Conservation (phyloP, 2,329 filamentous ascomycete species). For the Ceratocystis diversiconidia region DNA sequence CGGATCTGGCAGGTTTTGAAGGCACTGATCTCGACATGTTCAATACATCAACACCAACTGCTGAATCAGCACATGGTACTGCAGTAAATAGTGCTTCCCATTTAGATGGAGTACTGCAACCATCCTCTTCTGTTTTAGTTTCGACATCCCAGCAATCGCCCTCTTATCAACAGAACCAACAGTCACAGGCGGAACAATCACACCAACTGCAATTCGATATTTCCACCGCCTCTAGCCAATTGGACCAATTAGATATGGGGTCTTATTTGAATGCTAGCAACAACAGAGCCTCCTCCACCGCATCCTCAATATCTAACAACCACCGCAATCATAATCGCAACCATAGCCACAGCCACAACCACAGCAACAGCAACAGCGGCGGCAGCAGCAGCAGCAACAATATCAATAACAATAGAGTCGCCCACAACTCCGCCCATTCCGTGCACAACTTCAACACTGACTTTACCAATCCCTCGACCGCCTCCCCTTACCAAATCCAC, state of each 20-base stretch:
- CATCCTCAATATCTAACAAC: neutral
- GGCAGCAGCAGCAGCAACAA: neutral
- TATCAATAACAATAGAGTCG: neutral
- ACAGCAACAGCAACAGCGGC: neutral
- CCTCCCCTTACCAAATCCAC: conserved; percentile 3
- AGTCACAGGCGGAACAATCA: neutral
- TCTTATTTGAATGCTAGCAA: neutral
- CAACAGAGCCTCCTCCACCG: neutral
- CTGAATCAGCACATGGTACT: neutral
- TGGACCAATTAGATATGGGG: conserved; percentile 1
- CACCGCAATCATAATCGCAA: neutral
- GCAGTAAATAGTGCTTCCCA: neutral
- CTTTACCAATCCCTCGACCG: neutral
- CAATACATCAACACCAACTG: neutral
- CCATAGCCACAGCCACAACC: neutral
- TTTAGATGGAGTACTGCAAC: neutral
- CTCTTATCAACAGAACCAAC: neutral
- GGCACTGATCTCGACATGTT: neutral
- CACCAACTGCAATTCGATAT: conserved; percentile 1
- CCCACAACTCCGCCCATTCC: neutral
- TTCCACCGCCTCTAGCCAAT: neutral
- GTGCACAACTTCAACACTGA: neutral
- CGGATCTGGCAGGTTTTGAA: conserved; percentile 7
- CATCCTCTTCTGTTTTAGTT: neutral
- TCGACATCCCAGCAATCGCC: conserved; percentile 1